Evolutionary conservation across 352 stramenopile genomes (phyloP).

Genomic region (Phytophthora pluvialis): DNA sequence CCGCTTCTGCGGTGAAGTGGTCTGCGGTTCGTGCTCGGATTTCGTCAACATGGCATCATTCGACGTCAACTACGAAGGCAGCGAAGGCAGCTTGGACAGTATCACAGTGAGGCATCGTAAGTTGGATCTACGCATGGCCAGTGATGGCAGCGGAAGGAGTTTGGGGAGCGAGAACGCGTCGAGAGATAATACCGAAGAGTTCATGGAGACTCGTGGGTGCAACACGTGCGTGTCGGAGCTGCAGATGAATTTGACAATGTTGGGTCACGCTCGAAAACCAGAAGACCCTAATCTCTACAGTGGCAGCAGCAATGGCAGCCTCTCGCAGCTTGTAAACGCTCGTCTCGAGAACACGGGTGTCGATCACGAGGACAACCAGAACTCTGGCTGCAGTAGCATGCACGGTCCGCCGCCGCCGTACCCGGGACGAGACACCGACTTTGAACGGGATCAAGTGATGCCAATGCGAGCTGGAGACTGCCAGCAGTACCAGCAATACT

Average conservation of each 20-base stretch:
- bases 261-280: slow-evolving; percentile 9
- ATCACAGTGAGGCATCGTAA: slow-evolving; percentile 18
- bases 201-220: slow-evolving; percentile 47
- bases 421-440: slow-evolving; percentile 11
- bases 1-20: slow-evolving; percentile 68
- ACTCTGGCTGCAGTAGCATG: background rate
- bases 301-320: slow-evolving; percentile 22
- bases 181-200: slow-evolving; percentile 30
- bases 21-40: slow-evolving; percentile 69
- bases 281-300: slow-evolving; percentile 23
- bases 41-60: slow-evolving; percentile 53
- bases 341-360: slow-evolving; percentile 1
- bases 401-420: slow-evolving; percentile 21
- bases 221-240: slow-evolving; percentile 40
- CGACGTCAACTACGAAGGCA: slow-evolving; percentile 33
- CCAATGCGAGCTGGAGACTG: slow-evolving; percentile 22
- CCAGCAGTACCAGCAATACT: slow-evolving; percentile 23
- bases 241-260: slow-evolving; percentile 42
- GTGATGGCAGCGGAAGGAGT: slow-evolving; percentile 18
- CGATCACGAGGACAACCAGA: slow-evolving; percentile 1
- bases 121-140: slow-evolving; percentile 18
- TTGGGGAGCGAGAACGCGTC: slow-evolving; percentile 17
- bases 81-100: slow-evolving; percentile 8
- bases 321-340: slow-evolving; percentile 34
- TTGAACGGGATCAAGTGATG: slow-evolving; percentile 26